Evolutionary conservation across 2,329 filamentous ascomycete genomes (phyloP).

Genomic region (Aspergillus felis): DNA sequence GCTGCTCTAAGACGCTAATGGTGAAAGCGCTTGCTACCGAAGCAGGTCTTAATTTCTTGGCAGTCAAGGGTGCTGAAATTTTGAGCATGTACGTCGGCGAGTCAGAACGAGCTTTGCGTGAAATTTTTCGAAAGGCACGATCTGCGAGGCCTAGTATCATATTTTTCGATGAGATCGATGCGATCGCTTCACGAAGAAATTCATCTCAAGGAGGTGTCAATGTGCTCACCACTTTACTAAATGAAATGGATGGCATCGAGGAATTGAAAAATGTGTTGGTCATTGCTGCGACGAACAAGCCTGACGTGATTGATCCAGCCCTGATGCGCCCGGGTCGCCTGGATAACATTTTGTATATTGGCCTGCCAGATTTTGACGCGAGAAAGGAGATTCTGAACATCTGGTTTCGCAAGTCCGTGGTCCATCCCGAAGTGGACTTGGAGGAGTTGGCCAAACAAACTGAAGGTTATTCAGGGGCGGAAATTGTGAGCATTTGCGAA

Average conservation of each 20-base stretch:
- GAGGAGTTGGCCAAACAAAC: slow-evolving; percentile 59
- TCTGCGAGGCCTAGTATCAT: slow-evolving; percentile 88
- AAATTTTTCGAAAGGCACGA: slow-evolving; percentile 79
- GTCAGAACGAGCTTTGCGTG: slow-evolving; percentile 78
- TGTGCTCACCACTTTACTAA: slow-evolving; percentile 82
- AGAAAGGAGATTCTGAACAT: slow-evolving; percentile 72
- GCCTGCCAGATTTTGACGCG: slow-evolving; percentile 69
- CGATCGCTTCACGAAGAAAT: slow-evolving; percentile 63
- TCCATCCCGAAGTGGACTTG: slow-evolving; percentile 63
- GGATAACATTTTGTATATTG: slow-evolving; percentile 80
- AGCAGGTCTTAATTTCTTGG: slow-evolving; percentile 87
- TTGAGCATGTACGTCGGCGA: slow-evolving; percentile 97
- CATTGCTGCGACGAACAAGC: slow-evolving; percentile 86
- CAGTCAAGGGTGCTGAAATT: slow-evolving; percentile 88
- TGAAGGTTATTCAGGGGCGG: slow-evolving; percentile 80
- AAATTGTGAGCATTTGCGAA: slow-evolving; percentile 63
- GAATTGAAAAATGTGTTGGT: slow-evolving; percentile 77
- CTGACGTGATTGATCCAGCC: slow-evolving; percentile 79
- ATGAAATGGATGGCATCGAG: slow-evolving; percentile 95
- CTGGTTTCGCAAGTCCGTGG: slow-evolving; percentile 58
- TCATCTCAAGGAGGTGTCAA: slow-evolving; percentile 61
- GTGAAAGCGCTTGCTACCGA: slow-evolving; percentile 90
- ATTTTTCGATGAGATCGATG: slow-evolving; percentile 96
- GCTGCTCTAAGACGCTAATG: slow-evolving; percentile 90
- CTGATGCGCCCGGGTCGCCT: slow-evolving; percentile 82